Evolutionary conservation across 225 moss, liverwort and hornwort species (phyloP).

Genomic region (Physcomitrellopsis africana): DNA sequence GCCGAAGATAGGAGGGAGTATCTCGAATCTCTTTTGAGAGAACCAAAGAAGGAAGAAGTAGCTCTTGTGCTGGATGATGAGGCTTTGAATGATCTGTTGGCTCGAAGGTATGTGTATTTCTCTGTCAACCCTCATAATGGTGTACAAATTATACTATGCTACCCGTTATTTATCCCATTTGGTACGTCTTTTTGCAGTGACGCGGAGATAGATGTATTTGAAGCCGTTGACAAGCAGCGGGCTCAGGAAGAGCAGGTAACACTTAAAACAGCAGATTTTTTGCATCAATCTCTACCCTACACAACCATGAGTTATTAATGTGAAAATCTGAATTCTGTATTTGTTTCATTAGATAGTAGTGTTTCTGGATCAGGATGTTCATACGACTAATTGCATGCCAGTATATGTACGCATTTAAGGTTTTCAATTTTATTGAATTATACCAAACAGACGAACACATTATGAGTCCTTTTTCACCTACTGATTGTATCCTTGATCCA

Average conservation of each 20-base stretch:
- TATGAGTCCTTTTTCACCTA: constrained; percentile 2
- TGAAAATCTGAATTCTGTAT: not conserved
- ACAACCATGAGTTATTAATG: constrained; percentile 4
- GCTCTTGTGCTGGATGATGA: constrained; percentile 95
- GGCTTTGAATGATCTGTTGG: constrained; percentile 88
- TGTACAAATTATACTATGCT: too few species aligned
- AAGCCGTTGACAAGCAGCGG: constrained; percentile 83
- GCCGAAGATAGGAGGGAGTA: constrained; percentile 99
- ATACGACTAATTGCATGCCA: not conserved
- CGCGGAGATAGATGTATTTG: constrained; percentile 92
- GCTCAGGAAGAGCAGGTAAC: constrained; percentile 81
- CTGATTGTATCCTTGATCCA: constrained; percentile 40
- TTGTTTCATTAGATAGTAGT: not conserved
- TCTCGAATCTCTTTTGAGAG: constrained; percentile 92
- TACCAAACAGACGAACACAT: not conserved
- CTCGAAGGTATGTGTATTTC: constrained; percentile 74
- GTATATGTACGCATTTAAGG: not conserved
- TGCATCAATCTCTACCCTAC: constrained; percentile 15
- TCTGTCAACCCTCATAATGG: not conserved
- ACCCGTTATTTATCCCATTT: too few species aligned
- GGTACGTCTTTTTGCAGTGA: constrained; percentile 52
- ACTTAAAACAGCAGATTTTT: not conserved
- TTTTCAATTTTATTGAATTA: not conserved
- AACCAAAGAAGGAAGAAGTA: constrained; percentile 95
- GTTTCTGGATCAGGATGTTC: not conserved